A percentile compares a stretch with the other conserved stretches of the same genome.
Evolutionary conservation across 2,329 filamentous ascomycete genomes (phyloP).

Genomic region (Ophiostoma australiae): DNA sequence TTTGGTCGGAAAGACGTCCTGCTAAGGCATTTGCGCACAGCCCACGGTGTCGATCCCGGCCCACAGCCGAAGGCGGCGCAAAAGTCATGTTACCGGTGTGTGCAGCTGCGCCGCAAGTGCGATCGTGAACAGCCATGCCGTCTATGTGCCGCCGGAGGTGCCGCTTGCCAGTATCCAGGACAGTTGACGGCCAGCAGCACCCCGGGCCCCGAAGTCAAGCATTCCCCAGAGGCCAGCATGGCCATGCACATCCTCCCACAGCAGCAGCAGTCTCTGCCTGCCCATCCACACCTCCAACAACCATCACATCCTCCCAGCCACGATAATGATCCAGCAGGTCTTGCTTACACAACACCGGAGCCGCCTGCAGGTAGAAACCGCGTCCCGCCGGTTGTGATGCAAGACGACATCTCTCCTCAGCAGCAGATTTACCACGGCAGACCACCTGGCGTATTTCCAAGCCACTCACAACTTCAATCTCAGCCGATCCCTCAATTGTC

Average conservation of each 20-base stretch:
- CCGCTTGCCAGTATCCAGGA: slow-evolving; percentile 25
- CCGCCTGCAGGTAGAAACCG: neutral
- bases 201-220: neutral
- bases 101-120: slow-evolving; percentile 31
- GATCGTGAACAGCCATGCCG: slow-evolving; percentile 30
- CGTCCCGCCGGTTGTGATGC: neutral
- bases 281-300: neutral
- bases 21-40: slow-evolving; percentile 31
- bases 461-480: neutral
- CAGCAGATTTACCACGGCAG: neutral
- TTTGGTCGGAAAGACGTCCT: slow-evolving; percentile 32
- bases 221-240: neutral
- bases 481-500: neutral
- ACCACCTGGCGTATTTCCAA: neutral
- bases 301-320: neutral
- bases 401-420: neutral
- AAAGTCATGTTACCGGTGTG: slow-evolving; percentile 32
- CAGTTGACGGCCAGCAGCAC: neutral
- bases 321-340: neutral
- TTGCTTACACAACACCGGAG: neutral
- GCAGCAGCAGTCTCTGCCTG: neutral
- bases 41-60: slow-evolving; percentile 29
- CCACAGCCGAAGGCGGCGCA: slow-evolving; percentile 27
- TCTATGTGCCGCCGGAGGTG: slow-evolving; percentile 27
- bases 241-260: neutral